Conservation (phyloP, 2,329 filamentous ascomycete genomes). For the Talaromyces sp. region DNA sequence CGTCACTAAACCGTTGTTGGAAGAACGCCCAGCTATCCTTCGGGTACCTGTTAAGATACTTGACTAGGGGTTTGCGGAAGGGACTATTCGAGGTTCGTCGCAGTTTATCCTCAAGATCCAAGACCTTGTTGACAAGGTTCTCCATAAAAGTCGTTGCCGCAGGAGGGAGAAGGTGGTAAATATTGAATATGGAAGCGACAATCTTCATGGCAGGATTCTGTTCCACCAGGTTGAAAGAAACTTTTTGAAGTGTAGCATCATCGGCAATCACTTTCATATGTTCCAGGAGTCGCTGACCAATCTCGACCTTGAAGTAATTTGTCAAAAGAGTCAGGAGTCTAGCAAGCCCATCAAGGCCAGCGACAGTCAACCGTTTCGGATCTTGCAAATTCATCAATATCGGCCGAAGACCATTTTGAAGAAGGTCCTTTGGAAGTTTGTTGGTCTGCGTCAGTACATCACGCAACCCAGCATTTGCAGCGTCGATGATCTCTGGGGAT, state of each 20-base stretch:
- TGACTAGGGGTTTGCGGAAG: constrained; percentile 84
- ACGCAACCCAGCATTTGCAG: constrained; percentile 84
- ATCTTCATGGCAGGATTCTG: constrained; percentile 91
- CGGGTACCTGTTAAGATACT: constrained; percentile 89
- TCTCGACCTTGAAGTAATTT: constrained; percentile 99
- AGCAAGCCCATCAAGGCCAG: constrained; percentile 85
- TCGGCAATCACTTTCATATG: constrained; percentile 91
- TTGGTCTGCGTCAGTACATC: constrained; percentile 82
- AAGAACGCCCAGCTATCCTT: constrained; percentile 82
- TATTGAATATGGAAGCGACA: constrained; percentile 89
- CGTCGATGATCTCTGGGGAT: constrained; percentile 85
- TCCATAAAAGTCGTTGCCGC: constrained; percentile 90
- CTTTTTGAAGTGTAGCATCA: constrained; percentile 71
- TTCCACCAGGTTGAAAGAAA: constrained; percentile 92
- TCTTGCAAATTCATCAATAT: constrained; percentile 97
- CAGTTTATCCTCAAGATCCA: constrained; percentile 80
- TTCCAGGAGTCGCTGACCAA: constrained; percentile 85
- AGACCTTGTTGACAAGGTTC: constrained; percentile 80
- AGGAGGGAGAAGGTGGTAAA: constrained; percentile 91
- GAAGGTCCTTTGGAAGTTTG: constrained; percentile 88
- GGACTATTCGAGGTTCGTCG: constrained; percentile 85
- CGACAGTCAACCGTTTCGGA: constrained; percentile 80
- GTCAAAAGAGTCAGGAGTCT: constrained; percentile 85
- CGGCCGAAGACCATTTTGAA: constrained; percentile 88
- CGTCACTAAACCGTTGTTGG: constrained; percentile 71